Evolutionary conservation across 495 filamentous ascomycete genomes (phyloP), one percentile per base, ranked within the genome.

Genomic region (Bombardia bombarda): DNA sequence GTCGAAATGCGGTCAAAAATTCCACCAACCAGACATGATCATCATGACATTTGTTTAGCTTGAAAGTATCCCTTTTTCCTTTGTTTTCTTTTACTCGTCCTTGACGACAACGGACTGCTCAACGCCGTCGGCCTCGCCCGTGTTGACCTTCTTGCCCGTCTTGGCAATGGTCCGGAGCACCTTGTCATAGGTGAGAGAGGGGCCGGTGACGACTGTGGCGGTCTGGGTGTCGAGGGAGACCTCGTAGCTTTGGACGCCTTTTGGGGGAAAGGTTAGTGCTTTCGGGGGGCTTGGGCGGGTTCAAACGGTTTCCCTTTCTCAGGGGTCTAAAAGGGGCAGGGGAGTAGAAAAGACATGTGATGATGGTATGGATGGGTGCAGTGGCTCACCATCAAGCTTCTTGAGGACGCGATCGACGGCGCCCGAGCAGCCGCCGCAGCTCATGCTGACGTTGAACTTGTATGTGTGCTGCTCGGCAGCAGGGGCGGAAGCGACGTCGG

Each of bases 141-240:
- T 75, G 49, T 80, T 88, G 50, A 98, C 80, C 55, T 78, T 79
- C 79, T 97, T 98, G 23, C 89, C 90, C 2, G 92, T 96, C 78
- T 96, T 97, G 76, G 82, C 80, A 58, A 98, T 96, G 44, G 80
- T 89, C 56, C 78, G 75, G 39, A 95, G 75, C 33, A 98, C 87
- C 19, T 79, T 86, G 40, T 87, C 78, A 64, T 90, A 95, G 30
- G 72, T 63, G 30, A 95, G 68, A 10, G 62, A 59, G 0, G 63
- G 61, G 20, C 82, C 78, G 32, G 89, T 76, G 40, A 79, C 68
- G 35, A 96, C 74, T 32, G 72, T 72, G 32, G 87, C 92, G 14
- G 74, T 85, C 60, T 97, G 86, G 10, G 71, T 75, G 10, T 92
- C 85, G 47, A 95, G 86, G 38, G 77, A 88, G 48, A 97, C 87